Percentiles rank a stretch among this genome's conserved stretches.
phyloP scores from a whole-genome alignment of 768 basidiomycete species.

The Clitopilus passeckerianus region DNA sequence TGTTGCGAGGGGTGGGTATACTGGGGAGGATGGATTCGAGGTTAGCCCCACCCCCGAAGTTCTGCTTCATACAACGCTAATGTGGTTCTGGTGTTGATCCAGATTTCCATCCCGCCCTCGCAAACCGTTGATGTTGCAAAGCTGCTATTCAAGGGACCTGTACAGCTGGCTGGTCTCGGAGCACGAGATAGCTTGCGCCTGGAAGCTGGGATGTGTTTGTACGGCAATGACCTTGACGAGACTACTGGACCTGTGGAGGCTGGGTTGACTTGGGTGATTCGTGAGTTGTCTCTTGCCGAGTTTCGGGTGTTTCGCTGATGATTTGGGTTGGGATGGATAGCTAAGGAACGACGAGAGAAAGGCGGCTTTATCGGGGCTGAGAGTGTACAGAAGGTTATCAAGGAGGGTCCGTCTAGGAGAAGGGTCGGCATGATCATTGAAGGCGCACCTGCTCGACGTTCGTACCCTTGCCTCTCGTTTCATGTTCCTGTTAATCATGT shows the following conservation, averaged over 20 bases:
- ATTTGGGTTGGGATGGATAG: conserved; percentile 26
- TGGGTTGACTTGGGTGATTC: conserved; percentile 89
- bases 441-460: conserved; percentile 83
- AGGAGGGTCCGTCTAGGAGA: conserved; percentile 70
- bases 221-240: conserved; percentile 93
- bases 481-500: neutral
- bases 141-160: conserved; percentile 55
- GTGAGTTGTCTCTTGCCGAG: conserved; percentile 34
- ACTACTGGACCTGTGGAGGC: conserved; percentile 85
- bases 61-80: neutral
- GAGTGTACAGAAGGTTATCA: conserved; percentile 67
- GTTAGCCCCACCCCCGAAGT: conserved; percentile 26
- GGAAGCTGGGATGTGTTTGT: conserved; percentile 96
- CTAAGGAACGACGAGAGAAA: conserved; percentile 72
- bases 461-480: conserved; percentile 19
- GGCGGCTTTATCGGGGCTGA: conserved; percentile 79
- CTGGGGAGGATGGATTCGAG: conserved; percentile 99
- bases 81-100: neutral
- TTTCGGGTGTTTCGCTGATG: neutral
- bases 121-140: conserved; percentile 70
- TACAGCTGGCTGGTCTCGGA: conserved; percentile 86
- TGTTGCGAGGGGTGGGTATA: conserved; percentile 93
- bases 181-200: conserved; percentile 91
- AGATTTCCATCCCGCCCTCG: conserved; percentile 88
- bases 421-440: conserved; percentile 82